A percentile compares a stretch with the other conserved stretches of the same genome.
These are phyloP conservation scores for Russula foetens DNA, from an alignment of 768 basidiomycete species.

Conservation along the genomic window DNA sequence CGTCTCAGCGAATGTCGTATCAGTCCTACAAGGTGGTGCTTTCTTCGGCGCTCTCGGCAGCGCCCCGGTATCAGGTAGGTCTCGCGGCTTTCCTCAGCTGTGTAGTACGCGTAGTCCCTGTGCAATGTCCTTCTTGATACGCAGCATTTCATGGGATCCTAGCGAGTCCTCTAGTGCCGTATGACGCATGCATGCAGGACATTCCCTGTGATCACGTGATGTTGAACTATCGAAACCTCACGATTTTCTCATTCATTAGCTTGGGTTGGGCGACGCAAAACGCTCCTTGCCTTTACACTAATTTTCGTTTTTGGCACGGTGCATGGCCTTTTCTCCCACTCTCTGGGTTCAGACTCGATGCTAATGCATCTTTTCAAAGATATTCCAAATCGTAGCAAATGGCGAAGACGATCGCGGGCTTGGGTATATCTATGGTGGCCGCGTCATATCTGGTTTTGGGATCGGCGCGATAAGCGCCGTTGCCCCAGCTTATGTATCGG, in stretches of 20 bases:
- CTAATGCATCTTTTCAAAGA: constrained; percentile 34
- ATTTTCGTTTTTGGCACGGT: constrained; percentile 72
- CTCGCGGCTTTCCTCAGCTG: background rate
- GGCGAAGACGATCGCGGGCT: constrained; percentile 48
- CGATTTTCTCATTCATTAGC: constrained; percentile 34
- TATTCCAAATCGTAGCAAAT: constrained; percentile 61
- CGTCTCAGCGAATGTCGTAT: constrained; percentile 78
- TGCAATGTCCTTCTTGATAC: too few relatives aligned
- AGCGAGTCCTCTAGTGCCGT: too few relatives aligned
- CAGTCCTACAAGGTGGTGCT: constrained; percentile 79
- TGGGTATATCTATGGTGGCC: constrained; percentile 68
- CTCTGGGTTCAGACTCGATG: background rate
- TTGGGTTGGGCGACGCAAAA: constrained; percentile 55
- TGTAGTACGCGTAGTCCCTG: background rate
- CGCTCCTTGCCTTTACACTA: constrained; percentile 50
- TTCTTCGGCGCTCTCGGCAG: constrained; percentile 81
- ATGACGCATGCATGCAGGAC: background rate
- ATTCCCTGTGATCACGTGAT: background rate
- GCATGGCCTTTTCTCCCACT: constrained; percentile 19
- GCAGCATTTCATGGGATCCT: too few relatives aligned
- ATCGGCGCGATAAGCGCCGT: constrained; percentile 81
- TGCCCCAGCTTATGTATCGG: constrained; percentile 79
- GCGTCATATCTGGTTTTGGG: constrained; percentile 72
- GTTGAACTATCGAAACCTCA: background rate
- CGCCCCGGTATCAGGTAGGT: constrained; percentile 59